phyloP scores from a whole-genome alignment of 257 asterid genomes.

The Lantana camara region DNA sequence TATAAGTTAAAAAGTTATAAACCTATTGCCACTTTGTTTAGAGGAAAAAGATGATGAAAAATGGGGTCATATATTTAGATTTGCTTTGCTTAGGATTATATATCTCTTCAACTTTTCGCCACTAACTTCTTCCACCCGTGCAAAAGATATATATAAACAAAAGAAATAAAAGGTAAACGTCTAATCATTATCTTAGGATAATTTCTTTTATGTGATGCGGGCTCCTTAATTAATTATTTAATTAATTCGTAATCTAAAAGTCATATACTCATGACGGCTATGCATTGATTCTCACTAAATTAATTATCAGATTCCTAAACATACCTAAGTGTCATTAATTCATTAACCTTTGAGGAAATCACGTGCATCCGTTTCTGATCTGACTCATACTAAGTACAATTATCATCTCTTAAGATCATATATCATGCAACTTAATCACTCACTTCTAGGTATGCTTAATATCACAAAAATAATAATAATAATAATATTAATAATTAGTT shows the following conservation, averaged over 20 bases:
- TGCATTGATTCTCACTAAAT: neutral
- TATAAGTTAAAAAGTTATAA: too few species aligned
- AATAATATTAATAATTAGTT: too few species aligned
- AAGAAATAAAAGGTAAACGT: constrained; percentile 32
- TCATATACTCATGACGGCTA: constrained; percentile 19
- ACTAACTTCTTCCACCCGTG: constrained; percentile 54
- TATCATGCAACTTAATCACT: neutral
- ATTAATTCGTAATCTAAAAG: too few species aligned
- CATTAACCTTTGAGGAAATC: constrained; percentile 17
- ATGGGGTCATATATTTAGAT: too few species aligned
- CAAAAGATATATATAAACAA: constrained; percentile 30
- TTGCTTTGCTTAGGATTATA: constrained; percentile 1
- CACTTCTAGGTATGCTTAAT: neutral
- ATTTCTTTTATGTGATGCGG: constrained; percentile 37
- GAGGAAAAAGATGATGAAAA: neutral
- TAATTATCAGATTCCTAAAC: neutral
- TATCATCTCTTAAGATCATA: neutral
- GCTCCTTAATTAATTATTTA: neutral
- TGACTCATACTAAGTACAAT: neutral
- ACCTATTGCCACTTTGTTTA: neutral
- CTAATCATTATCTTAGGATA: constrained; percentile 50
- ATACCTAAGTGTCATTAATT: neutral
- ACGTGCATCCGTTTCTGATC: constrained; percentile 14
- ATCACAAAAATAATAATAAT: neutral
- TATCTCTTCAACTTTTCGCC: constrained; percentile 27